Evolutionary conservation across 495 filamentous ascomycete species (phyloP), one percentile per base, ranked within the genome.

Genomic region (Podospora bellae-mahoneyi): DNA sequence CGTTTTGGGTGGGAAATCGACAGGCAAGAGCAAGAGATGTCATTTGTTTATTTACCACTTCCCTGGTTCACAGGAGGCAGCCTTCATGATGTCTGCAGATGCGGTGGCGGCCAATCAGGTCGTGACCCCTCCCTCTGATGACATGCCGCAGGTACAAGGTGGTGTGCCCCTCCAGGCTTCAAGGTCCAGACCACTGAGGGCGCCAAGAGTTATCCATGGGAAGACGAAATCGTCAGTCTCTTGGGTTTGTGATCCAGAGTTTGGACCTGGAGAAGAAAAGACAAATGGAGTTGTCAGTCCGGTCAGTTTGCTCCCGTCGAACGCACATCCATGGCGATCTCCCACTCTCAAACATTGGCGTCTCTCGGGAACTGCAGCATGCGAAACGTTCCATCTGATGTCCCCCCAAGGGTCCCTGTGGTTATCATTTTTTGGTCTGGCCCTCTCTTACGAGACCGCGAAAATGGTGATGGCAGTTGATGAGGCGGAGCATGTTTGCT

Each of bases 261-360:
- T 48, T 48, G 20, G 20, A 23, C 1, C 20, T 23, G 20, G 20
- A 1, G 39, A 10, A 48, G 39, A 48, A 48, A 48, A 48, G 39
- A 48, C 2, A 48, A 16, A 13, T 13, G 39, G 5, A 48, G 39
- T 48, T 16, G 9, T 13, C 39, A 48, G 15, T 13, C 39, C 9
- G 7, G 39, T 48, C 39, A 48, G 39, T 48, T 48, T 6, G 7
- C 13, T 10, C 7, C 39, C 39, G 30, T 16, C 9, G 39, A 48
- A 48, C 13, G 28, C 23, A 28, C 16, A 61, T 61, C 59, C 59
- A 61, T 61, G 59, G 19, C 6, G 59, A 61, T 61, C 59, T 32
- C 55, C 23, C n/a, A 58, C 32, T 32, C 59, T 61, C 59, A 61
- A 61, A 61, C 59, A 61, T 61, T 61, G 59, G 59, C 27, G 59